Evolutionary conservation across 305 asterid species (phyloP), one percentile per base, ranked within the genome.

Genomic region (Solanum chacoense): DNA sequence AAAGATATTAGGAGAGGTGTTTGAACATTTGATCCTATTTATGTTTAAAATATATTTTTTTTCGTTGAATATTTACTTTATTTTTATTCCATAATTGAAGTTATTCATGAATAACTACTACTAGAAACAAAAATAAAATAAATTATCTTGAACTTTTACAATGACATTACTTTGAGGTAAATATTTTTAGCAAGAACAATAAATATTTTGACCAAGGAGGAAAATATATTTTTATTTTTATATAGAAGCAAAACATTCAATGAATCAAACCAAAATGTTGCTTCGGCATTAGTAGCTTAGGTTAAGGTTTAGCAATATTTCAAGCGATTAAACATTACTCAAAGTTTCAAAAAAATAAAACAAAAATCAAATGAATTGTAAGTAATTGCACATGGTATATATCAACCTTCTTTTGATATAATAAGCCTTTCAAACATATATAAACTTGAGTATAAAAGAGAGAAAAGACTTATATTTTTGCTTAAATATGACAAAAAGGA

Each of bases 401-500:
- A 10, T 31, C n/a, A 65, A 63, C 55, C 88, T 89, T 80, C 31
- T 67, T 55, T 89, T 12, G 65, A 89, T 90, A 93, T 55, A 90
- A 90, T 94, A 92, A 59, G 87, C 37, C 88, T 28, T 89, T 26
- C 85, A n/a, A 89, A 94, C 93, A 94, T 93, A 89, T 71, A 71
- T 71, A 28, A 91, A 88, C 92, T 94, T 93, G 88, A 90, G 92
- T 88, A 14, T 65, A 88, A 92, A 93, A 93, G 42, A 87, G 65
- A 50, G 65, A 50, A 50, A 50, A 50, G 65, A 50, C 79, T 36
- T 37, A 88, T 24, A 4, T 24, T 93, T 92, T 95, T 95, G 95
- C 97, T 94, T 94, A 91, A 28, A 86, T 76, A 71, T 90, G 91
- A 87, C 93, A 91, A 92, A 92, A 92, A 77, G 79, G 87, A 80